These are phyloP conservation scores for Aphanocladium album DNA, from an alignment of 2,329 filamentous ascomycete species.

Conservation along the genomic window DNA sequence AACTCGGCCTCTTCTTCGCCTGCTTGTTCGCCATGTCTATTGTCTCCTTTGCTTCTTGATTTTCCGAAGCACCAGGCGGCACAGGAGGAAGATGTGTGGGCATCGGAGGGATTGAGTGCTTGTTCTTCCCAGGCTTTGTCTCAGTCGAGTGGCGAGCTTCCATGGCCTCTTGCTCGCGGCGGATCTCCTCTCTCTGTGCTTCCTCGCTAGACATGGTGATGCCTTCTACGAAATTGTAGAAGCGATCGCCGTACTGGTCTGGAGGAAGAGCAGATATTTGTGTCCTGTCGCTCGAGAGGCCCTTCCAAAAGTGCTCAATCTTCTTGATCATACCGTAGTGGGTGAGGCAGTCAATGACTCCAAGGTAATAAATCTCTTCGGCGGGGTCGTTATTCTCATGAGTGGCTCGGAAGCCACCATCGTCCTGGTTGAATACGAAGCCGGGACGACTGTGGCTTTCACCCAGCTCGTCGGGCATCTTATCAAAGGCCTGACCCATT, in stretches of 20 bases:
- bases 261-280: slow-evolving; percentile 93
- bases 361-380: slow-evolving; percentile 95
- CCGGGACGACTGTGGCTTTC: slow-evolving; percentile 64
- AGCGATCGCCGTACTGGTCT: slow-evolving; percentile 86
- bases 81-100: slow-evolving; percentile 42
- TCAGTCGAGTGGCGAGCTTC: slow-evolving; percentile 30
- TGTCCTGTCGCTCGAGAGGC: slow-evolving; percentile 72
- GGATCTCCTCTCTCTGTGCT: slow-evolving; percentile 59
- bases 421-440: slow-evolving; percentile 87
- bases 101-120: slow-evolving; percentile 36
- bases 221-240: slow-evolving; percentile 84
- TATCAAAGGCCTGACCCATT: slow-evolving; percentile 73
- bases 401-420: slow-evolving; percentile 88
- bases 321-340: slow-evolving; percentile 95
- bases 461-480: slow-evolving; percentile 86
- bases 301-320: slow-evolving; percentile 95
- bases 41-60: slow-evolving; percentile 36
- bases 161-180: slow-evolving; percentile 56
- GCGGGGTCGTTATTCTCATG: slow-evolving; percentile 81
- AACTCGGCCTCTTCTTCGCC: slow-evolving; percentile 27
- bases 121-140: slow-evolving; percentile 33
- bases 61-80: slow-evolving; percentile 28
- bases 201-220: slow-evolving; percentile 90
- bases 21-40: slow-evolving; percentile 36
- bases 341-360: slow-evolving; percentile 96